phyloP scores from a whole-genome alignment of 805 yeast species.

The Spathaspora arborariae region DNA sequence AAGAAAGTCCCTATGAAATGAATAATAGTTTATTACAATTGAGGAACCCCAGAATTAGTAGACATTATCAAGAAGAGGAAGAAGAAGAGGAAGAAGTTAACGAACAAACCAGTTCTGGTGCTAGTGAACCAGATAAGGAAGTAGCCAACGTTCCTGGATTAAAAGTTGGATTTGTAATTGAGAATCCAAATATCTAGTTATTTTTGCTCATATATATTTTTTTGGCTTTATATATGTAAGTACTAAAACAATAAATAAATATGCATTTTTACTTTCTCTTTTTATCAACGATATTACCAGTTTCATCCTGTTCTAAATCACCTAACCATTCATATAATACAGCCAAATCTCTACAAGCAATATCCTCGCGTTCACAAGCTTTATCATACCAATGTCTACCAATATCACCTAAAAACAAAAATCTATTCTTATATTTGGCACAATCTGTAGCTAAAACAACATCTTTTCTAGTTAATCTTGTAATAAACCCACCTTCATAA shows the following conservation, averaged over 20 bases:
- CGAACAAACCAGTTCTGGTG: neutral
- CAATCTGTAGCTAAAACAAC: slow-evolving; percentile 40
- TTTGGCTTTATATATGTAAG: neutral
- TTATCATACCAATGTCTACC: slow-evolving; percentile 39
- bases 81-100: neutral
- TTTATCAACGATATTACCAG: slow-evolving; percentile 9
- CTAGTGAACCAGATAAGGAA: neutral
- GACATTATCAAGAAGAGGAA: slow-evolving; percentile 19
- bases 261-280: slow-evolving; percentile 6
- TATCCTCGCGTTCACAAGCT: slow-evolving; percentile 39
- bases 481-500: slow-evolving; percentile 47
- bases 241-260: neutral
- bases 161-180: slow-evolving; percentile 15
- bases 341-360: slow-evolving; percentile 39
- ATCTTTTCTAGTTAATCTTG: slow-evolving; percentile 43
- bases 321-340: slow-evolving; percentile 44
- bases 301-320: slow-evolving; percentile 20
- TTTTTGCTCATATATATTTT: neutral
- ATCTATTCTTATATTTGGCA: slow-evolving; percentile 31
- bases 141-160: slow-evolving; percentile 12
- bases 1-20: slow-evolving; percentile 16
- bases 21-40: slow-evolving; percentile 15
- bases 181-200: neutral
- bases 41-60: slow-evolving; percentile 26
- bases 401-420: slow-evolving; percentile 36